Evolutionary conservation across 352 stramenopile genomes (phyloP).

Genomic region (Phytopythium boreale): DNA sequence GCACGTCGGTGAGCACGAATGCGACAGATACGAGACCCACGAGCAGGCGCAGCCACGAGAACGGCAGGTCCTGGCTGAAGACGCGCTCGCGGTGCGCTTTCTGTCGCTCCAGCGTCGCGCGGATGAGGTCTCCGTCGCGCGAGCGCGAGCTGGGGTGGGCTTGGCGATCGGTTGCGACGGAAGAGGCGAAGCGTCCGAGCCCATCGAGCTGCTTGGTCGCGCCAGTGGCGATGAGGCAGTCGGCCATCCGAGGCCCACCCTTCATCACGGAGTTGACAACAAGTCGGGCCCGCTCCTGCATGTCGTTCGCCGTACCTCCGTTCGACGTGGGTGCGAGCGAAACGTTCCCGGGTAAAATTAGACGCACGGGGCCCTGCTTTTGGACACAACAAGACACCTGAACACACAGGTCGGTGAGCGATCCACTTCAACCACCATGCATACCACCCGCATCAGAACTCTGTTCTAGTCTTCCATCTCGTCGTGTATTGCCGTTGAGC

Average conservation of each 20-base stretch:
- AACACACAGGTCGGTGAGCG: no score
- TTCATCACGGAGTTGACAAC: not conserved
- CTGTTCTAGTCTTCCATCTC: not conserved
- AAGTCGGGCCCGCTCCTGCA: not conserved
- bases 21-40: conserved; percentile 22
- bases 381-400: not conserved
- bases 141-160: no score
- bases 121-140: conserved; percentile 9
- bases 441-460: no score
- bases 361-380: not conserved
- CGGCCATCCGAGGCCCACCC: not conserved
- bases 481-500: not conserved
- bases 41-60: conserved; percentile 21
- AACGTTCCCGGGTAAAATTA: not conserved
- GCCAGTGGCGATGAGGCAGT: not conserved
- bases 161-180: not conserved
- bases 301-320: no score
- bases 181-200: no score
- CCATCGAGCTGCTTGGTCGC: not conserved
- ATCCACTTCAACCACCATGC: no score
- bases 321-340: not conserved
- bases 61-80: conserved; percentile 26
- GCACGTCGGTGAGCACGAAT: conserved; percentile 27
- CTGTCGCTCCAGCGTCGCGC: conserved; percentile 14
- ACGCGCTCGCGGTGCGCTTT: conserved; percentile 15